Percentiles rank a stretch among this genome's conserved stretches.
Evolutionary conservation across 1,284 basidiomycete genomes (phyloP).

Genomic region (Ceraceosorus guamensis): DNA sequence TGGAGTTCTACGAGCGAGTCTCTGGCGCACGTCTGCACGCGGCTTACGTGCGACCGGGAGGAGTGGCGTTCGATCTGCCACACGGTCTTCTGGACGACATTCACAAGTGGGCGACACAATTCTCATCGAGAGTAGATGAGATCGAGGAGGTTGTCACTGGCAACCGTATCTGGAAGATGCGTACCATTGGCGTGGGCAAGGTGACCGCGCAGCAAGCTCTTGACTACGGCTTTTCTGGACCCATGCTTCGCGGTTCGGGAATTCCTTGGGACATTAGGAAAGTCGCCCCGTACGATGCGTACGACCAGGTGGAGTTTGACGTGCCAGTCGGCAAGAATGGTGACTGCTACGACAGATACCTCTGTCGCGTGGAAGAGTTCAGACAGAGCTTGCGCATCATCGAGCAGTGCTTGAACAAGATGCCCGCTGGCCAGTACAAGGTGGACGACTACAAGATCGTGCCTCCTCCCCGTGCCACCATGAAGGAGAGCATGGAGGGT

Average conservation of each 20-base stretch:
- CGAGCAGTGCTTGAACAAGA: constrained; percentile 81
- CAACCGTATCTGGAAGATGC: constrained; percentile 95
- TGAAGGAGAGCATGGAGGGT: constrained; percentile 98
- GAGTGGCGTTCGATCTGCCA: constrained; percentile 94
- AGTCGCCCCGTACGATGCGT: constrained; percentile 89
- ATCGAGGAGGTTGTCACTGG: constrained; percentile 96
- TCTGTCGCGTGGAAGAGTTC: constrained; percentile 97
- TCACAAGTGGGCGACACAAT: constrained; percentile 95
- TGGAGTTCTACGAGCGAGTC: constrained; percentile 99
- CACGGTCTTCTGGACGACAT: constrained; percentile 95
- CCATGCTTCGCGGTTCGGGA: constrained; percentile 92
- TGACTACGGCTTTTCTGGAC: constrained; percentile 89
- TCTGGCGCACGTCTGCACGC: constrained; percentile 94
- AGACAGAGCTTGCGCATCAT: constrained; percentile 87
- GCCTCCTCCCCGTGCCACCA: constrained; percentile 89
- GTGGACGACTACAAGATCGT: constrained; percentile 96
- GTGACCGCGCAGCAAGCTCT: constrained; percentile 89
- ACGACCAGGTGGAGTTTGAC: constrained; percentile 96
- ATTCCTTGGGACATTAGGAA: constrained; percentile 89
- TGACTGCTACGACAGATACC: constrained; percentile 89
- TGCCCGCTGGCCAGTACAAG: constrained; percentile 85
- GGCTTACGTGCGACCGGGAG: constrained; percentile 95
- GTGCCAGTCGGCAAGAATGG: constrained; percentile 92
- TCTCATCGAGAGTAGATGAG: constrained; percentile 82
- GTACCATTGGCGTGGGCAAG: constrained; percentile 82